A percentile compares a stretch with the other conserved stretches of the same genome.
Conservation (phyloP, 805 yeast species). For the Teunomyces tritomae region DNA sequence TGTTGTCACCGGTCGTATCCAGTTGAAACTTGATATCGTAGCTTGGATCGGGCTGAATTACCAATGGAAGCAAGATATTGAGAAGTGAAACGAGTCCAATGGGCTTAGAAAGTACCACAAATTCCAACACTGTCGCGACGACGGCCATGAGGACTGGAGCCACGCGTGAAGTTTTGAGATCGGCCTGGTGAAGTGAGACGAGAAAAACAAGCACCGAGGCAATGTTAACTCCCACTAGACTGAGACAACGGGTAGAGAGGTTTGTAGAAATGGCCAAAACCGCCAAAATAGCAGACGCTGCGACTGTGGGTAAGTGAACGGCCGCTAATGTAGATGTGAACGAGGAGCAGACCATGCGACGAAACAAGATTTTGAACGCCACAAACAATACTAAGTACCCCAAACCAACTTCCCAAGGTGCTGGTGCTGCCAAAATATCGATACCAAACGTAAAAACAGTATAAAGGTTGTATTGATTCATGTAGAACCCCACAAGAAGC, state of each 20-base stretch:
- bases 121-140: conserved; percentile 19
- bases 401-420: conserved; percentile 7
- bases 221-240: conserved; percentile 22
- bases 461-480: conserved; percentile 28
- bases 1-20: neutral
- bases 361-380: conserved; percentile 13
- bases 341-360: conserved; percentile 8
- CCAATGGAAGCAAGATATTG: conserved; percentile 16
- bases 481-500: conserved; percentile 27
- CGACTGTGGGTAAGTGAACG: conserved; percentile 1
- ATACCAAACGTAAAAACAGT: conserved; percentile 26
- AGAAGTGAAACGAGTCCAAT: conserved; percentile 9
- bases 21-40: neutral
- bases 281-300: neutral
- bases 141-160: conserved; percentile 17
- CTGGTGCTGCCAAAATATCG: conserved; percentile 19
- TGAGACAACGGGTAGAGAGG: conserved; percentile 3
- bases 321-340: conserved; percentile 6
- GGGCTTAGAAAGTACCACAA: conserved; percentile 14
- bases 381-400: conserved; percentile 20
- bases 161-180: conserved; percentile 13
- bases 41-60: conserved; percentile 19
- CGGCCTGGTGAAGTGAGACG: conserved; percentile 22
- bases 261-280: conserved; percentile 3
- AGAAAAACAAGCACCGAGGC: conserved; percentile 25